A percentile compares a stretch with the other conserved stretches of the same genome.
Conservation (phyloP, 1,139 yeast genomes). For the Pichia sp. region DNA sequence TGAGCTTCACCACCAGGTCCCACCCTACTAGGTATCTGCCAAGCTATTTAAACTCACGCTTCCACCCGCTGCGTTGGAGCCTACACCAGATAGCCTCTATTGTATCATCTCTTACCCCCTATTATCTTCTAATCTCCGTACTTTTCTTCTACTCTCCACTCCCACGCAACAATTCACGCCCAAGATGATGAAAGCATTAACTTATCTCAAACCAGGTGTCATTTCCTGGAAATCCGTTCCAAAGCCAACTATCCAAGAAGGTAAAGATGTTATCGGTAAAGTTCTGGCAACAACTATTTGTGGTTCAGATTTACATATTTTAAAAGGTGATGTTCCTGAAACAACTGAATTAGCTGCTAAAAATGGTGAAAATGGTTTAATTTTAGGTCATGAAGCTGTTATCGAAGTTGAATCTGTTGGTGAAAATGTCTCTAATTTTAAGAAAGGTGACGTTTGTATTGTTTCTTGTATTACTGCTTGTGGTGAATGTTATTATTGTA, state of each 20-base stretch:
- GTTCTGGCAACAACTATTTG: slow-evolving; percentile 39
- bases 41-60: too few relatives aligned
- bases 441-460: slow-evolving; percentile 39
- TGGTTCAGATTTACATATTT: slow-evolving; percentile 42
- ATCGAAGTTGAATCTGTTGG: slow-evolving; percentile 39
- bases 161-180: neutral
- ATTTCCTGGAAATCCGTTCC: slow-evolving; percentile 32
- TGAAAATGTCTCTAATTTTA: slow-evolving; percentile 30
- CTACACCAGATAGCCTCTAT: too few relatives aligned
- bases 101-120: neutral
- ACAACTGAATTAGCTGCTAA: slow-evolving; percentile 29
- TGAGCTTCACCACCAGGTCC: too few relatives aligned
- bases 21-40: too few relatives aligned
- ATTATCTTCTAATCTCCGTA: neutral
- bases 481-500: slow-evolving; percentile 46
- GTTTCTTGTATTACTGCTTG: slow-evolving; percentile 45
- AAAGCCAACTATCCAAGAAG: slow-evolving; percentile 30
- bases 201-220: slow-evolving; percentile 35
- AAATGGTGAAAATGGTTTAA: slow-evolving; percentile 17
- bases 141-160: neutral
- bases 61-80: too few relatives aligned
- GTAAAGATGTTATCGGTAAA: slow-evolving; percentile 40
- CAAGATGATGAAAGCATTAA: slow-evolving; percentile 36
- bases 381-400: slow-evolving; percentile 49
- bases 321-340: slow-evolving; percentile 43